Conservation (phyloP, 371 early-diverging fungal species). For the Nematocida ironsii region DNA sequence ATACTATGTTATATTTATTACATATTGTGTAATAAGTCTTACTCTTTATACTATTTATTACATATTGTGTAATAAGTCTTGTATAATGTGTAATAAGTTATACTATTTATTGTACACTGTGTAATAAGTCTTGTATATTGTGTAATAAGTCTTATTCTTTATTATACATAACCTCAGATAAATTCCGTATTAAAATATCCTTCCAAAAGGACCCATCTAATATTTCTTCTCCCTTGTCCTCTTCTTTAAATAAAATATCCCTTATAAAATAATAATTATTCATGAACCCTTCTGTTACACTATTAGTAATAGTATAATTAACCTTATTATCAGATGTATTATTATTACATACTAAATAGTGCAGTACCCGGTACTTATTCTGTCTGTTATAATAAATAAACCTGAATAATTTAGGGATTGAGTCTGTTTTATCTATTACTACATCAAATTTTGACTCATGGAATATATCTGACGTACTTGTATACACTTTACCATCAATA, state of each 20-base stretch:
- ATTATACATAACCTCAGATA: constrained; percentile 1
- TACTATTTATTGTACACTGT: no score
- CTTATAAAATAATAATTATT: background rate
- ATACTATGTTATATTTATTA: no score
- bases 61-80: no score
- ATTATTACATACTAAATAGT: constrained; percentile 44
- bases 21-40: no score
- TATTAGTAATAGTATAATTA: background rate
- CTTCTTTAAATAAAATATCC: constrained; percentile 2
- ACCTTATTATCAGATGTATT: background rate
- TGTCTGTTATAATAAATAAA: constrained; percentile 43
- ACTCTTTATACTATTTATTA: no score
- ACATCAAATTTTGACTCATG: constrained; percentile 50
- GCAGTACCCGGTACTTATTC: constrained; percentile 27
- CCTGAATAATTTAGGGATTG: constrained; percentile 17
- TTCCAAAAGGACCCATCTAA: constrained; percentile 38
- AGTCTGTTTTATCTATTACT: constrained; percentile 27
- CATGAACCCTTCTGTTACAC: background rate
- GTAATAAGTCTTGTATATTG: no score
- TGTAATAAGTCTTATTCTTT: no score
- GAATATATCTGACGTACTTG: constrained; percentile 24
- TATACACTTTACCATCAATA: constrained; percentile 31
- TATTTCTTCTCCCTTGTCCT: background rate
- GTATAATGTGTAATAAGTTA: no score
- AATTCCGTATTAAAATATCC: background rate